Percentiles rank a stretch among this genome's conserved stretches.
Conservation (phyloP, 208 protist species). For the Trypanosoma avium region DNA sequence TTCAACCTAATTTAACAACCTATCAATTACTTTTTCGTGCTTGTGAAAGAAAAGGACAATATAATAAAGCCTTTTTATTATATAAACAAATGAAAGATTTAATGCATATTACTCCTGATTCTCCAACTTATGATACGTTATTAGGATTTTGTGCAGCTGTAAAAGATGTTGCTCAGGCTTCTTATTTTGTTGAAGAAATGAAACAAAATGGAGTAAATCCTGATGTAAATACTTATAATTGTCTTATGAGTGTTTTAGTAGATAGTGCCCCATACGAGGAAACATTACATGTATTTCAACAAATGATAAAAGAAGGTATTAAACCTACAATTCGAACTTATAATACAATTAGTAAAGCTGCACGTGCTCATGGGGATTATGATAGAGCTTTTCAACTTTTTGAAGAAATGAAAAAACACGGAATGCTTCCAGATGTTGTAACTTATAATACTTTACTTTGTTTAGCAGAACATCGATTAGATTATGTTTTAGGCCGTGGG, state of each 20-base stretch:
- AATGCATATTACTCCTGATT: conserved; percentile 76
- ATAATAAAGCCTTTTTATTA: conserved; percentile 79
- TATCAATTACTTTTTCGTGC: conserved; percentile 85
- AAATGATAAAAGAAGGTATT: conserved; percentile 56
- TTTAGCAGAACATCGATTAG: conserved; percentile 76
- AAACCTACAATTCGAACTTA: conserved; percentile 79
- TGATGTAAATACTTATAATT: conserved; percentile 92
- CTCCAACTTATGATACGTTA: conserved; percentile 84
- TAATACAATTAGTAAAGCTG: conserved; percentile 87
- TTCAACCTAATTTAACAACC: conserved; percentile 75
- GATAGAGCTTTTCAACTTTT: conserved; percentile 88
- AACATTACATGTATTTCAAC: conserved; percentile 73
- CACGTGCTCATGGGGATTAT: conserved; percentile 74
- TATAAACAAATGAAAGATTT: conserved; percentile 84
- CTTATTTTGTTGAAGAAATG: conserved; percentile 91
- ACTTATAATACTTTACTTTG: conserved; percentile 91
- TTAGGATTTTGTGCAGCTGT: conserved; percentile 89
- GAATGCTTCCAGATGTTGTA: conserved; percentile 79
- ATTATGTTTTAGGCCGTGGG: conserved; percentile 71
- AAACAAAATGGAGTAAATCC: conserved; percentile 55
- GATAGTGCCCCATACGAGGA: conserved; percentile 83
- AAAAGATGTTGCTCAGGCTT: conserved; percentile 84
- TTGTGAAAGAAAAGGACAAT: conserved; percentile 83
- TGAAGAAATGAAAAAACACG: conserved; percentile 90
- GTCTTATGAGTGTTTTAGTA: conserved; percentile 86